Conservation (phyloP, 139 green algal species). For the Coelastrella sp. region DNA sequence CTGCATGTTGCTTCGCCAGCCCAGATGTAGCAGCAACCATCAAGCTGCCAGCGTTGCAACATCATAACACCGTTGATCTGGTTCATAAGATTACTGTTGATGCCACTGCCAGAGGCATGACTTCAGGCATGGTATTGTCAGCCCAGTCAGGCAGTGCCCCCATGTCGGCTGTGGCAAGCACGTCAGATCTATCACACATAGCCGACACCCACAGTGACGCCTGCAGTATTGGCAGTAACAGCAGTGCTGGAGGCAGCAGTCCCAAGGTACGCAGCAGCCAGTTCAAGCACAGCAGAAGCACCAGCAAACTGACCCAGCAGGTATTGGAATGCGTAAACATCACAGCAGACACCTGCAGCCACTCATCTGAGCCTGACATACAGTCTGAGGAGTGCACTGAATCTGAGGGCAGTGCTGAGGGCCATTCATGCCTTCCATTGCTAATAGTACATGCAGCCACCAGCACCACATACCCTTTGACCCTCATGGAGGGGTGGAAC, state of each 20-base stretch:
- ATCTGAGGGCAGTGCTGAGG: not conserved
- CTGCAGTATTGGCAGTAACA: constrained; percentile 26
- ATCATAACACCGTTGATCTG: not conserved
- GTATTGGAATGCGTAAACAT: not conserved
- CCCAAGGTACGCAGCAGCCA: constrained; percentile 31
- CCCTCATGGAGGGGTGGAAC: constrained; percentile 54
- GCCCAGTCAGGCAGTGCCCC: not conserved
- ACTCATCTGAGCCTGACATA: not conserved
- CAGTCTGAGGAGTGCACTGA: not conserved
- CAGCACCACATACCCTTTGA: constrained; percentile 49
- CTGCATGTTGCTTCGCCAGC: not conserved
- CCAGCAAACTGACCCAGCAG: constrained; percentile 25
- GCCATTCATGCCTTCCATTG: constrained; percentile 3
- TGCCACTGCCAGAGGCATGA: not conserved
- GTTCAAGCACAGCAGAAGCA: not conserved
- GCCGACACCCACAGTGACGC: not conserved
- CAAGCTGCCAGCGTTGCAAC: not conserved
- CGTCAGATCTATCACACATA: not conserved
- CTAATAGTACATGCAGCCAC: constrained; percentile 54
- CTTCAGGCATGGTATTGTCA: not conserved
- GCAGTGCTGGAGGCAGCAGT: not conserved
- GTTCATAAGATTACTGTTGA: not conserved
- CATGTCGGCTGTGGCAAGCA: not conserved
- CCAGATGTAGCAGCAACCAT: not conserved
- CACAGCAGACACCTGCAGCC: not conserved